Base-by-base conservation (phyloP, 305 asterid species). In the Fraxinus paxiana region DNA sequence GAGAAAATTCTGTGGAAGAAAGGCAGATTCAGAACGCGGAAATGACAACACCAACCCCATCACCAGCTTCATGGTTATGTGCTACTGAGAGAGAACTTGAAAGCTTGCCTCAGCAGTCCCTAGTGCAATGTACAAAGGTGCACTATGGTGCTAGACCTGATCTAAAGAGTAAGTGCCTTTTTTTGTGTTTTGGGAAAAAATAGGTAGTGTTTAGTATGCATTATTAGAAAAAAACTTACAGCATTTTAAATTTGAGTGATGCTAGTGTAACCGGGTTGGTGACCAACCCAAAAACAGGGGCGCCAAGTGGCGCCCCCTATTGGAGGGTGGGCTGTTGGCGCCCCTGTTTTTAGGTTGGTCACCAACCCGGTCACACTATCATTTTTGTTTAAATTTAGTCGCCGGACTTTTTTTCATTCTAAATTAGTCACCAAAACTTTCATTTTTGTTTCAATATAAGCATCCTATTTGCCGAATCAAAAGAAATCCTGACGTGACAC, bases 91-190 rank as follows among this genome's bases (percentile, higher is more conserved):
- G 82, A 13, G 97, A 91, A 78, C 73, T 91, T 0, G 97, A 92
- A 85, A 91, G 95, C 88, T 84, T 89, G 77, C 94, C 92, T 48
- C 82, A 79, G 22, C 91, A 88, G 35, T 83, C 92, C 77, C 88
- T 89, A 5, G 91, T 83, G 28, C 88, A 90, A 38, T 87, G 89
- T 34, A 91, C 95, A 6, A 87, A 85, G 2, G 88, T 90, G 71
- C 90, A 87, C 78, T 90, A 79, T 77, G 94, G 93, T 4, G 72
- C 81, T 6, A 81, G 92, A 70, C 94, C 95, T 30, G 92, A 90
- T 84, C 82, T 92, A 7, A 91, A 89, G 82, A 87, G 95, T 90
- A 88, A 81, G 94, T 79, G 24, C n/a, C 54, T 17, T 22, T 1
- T 69, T 69, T 9, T 38, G 0, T 13, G 2, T 56, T 12, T 26